phyloP scores from a whole-genome alignment of 192 early-diverging fungal genomes.

The Coemansia sp. region DNA sequence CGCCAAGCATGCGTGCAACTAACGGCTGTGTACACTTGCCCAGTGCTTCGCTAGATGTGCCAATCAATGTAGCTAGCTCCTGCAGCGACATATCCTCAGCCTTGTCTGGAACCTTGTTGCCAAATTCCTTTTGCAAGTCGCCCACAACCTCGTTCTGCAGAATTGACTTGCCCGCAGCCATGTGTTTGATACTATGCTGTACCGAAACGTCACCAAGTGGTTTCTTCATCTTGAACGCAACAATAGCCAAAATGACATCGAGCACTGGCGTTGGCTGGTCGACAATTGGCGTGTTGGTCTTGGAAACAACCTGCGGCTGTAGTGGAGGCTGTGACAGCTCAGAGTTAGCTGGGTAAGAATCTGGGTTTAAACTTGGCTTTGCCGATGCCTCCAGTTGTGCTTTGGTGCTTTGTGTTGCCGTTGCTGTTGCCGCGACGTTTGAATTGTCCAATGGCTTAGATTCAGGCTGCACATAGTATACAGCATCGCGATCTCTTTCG shows the following conservation, averaged over 20 bases:
- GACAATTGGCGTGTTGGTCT: constrained; percentile 19
- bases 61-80: constrained; percentile 70
- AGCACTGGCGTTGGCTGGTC: constrained; percentile 74
- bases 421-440: background rate
- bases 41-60: constrained; percentile 60
- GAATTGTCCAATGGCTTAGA: too few relatives aligned
- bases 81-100: constrained; percentile 81
- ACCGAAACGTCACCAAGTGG: constrained; percentile 67
- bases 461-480: constrained; percentile 17
- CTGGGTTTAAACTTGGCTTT: background rate
- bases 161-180: constrained; percentile 91
- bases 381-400: background rate
- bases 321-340: background rate
- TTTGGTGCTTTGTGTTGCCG: background rate
- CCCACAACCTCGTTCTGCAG: constrained; percentile 96
- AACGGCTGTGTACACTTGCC: constrained; percentile 81
- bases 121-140: constrained; percentile 92
- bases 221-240: constrained; percentile 92
- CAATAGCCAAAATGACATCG: constrained; percentile 73
- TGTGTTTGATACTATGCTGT: constrained; percentile 72
- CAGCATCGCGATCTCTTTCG: constrained; percentile 19
- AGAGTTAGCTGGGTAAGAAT: background rate
- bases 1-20: constrained; percentile 73
- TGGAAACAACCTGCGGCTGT: background rate
- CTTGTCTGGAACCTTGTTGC: constrained; percentile 80